Conservation (phyloP, 495 filamentous ascomycete species). For the Margaritispora aquatica region DNA sequence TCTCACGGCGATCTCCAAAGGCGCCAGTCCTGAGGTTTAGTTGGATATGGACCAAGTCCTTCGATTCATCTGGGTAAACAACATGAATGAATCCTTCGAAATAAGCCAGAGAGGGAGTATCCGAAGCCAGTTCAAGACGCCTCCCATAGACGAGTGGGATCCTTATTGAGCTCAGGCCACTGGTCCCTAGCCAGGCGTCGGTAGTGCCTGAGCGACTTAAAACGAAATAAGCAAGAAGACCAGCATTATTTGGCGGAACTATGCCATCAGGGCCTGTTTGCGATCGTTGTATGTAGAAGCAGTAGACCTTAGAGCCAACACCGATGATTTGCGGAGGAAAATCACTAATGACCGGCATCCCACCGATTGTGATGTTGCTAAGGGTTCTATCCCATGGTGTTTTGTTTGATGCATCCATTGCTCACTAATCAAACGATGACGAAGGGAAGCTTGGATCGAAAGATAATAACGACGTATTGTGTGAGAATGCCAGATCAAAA, state of each 20-base stretch:
- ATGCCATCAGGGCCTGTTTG: no score
- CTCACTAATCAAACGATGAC: no score
- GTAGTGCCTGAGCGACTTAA: not conserved
- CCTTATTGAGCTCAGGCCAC: not conserved
- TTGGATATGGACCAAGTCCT: not conserved
- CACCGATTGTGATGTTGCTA: not conserved
- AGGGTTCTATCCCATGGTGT: not conserved
- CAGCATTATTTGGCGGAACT: no score
- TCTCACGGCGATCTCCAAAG: not conserved
- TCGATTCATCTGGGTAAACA: not conserved
- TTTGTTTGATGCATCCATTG: not conserved
- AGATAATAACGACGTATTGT: no score
- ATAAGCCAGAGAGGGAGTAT: not conserved
- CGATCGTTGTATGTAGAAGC: not conserved
- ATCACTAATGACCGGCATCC: not conserved
- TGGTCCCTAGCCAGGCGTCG: not conserved
- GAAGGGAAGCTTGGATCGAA: no score
- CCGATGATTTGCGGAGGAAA: not conserved
- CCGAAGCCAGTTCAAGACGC: not conserved
- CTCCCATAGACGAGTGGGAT: no score
- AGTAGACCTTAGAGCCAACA: not conserved
- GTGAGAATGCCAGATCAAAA: no score
- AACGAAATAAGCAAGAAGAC: not conserved
- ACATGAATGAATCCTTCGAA: not conserved
- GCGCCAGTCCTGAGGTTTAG: not conserved